Evolutionary conservation across 768 basidiomycete genomes (phyloP), one percentile per base, ranked within the genome.

Genomic region (Pulveroboletus sp.): DNA sequence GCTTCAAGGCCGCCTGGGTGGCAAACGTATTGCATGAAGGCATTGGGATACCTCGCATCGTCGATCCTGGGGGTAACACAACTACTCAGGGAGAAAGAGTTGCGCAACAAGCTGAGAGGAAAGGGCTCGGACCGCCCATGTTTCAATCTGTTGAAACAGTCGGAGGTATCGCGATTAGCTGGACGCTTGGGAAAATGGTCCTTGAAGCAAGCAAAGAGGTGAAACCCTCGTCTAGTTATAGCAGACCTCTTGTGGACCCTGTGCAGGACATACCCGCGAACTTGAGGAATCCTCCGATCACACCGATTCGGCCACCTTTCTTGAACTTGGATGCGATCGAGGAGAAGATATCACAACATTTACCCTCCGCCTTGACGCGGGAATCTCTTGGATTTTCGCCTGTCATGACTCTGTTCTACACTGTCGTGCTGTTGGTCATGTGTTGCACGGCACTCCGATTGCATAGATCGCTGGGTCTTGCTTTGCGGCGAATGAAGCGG

Each of bases 151-250:
- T 94, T 69, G 92, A 97, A 65, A 80, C 83, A n/a, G 87, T 99
- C 25, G 86, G 84, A 31, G 90, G 89, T 61, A 91, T 95, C 33
- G 92, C 94, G 37, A 92, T 99, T 60, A 92, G 84, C 59, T 99
- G 97, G 97, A 97, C 97, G 5, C 76, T 98, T 29, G 97, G 97
- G 23, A 98, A 97, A 68, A 98, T 98, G 94, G 95, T 98, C 0
- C 78, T 97, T 23, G 95, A 98, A 69, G 97, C 97, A 23, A 93
- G 90, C 72, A 90, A 88, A 54, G 89, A 90, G 64, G 80, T 93
- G 7, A 79, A 80, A 4, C 64, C 76, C 7, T 69, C 75, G 36
- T 65, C 68, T 12, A 74, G 74, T 45, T 59, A 70, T 4, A 68
- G 71, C 23, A 75, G 70, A 43, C 88, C 87, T 6, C 63, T 90